Evolutionary conservation across 345 rosid species (phyloP), one percentile per base, ranked within the genome.

Genomic region (Eucalyptus marginata): DNA sequence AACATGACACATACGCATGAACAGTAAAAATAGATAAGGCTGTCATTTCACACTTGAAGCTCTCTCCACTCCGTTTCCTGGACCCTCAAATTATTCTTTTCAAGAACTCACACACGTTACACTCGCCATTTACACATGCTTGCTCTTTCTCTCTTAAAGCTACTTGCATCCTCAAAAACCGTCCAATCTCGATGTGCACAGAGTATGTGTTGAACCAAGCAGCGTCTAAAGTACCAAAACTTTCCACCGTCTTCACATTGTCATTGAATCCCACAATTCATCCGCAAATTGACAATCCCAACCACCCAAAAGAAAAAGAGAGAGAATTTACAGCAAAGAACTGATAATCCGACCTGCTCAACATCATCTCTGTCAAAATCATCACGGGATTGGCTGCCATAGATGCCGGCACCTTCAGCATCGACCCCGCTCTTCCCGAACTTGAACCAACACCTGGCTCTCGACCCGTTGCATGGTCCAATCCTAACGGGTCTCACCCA

Each of bases 321-420:
- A 33, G 7, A 76, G 29, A 76, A 76, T 40, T 76, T 20, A 2
- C 81, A 10, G 10, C 10, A 18, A 71, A 9, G 43, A 20, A 20
- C 58, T 7, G 4, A 50, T 27, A 2, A 20, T 84, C 89, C 29
- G 81, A 97, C 99, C 99, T 97, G 99, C 89, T 97, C 99, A n/a
- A 97, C 98, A 87, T 97, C 99, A 91, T 97, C 99, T 93, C 95
- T 94, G 88, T 96, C 98, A 88, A 96, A 97, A 90, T 97, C 99
- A 88, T 95, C 99, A 44, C 99, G 94, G 22, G 93, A 86, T 58
- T 97, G 99, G 90, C 99, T 96, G 13, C 99, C 98, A 92, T 97
- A 97, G 90, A 96, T 96, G 59, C 99, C 99, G 87, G 99, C 99
- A 88, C 96, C 95, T 91, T 96, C 97, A 85, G 99, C 98, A 90